Evolutionary conservation across 73 alveolate genomes (phyloP).

Genomic region (Uronychia binucleata): DNA sequence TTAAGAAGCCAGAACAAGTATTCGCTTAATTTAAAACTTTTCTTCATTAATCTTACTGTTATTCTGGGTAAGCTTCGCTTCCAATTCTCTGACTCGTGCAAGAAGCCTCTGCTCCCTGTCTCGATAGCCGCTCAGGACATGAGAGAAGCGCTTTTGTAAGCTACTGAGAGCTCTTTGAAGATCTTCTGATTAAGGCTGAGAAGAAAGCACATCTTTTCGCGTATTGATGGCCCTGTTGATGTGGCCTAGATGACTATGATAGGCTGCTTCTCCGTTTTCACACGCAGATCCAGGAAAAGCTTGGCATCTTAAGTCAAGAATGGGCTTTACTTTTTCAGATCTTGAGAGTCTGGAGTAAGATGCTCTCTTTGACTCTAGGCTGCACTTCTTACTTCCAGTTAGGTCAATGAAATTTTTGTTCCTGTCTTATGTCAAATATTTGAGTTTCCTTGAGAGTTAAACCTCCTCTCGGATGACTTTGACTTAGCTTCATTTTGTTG

Average conservation of each 20-base stretch:
- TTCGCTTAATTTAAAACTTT: neutral
- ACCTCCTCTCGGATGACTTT: neutral
- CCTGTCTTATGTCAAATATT: too few species aligned
- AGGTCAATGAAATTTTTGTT: neutral
- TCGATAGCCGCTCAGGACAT: neutral
- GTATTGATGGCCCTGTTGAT: neutral
- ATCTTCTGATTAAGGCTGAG: too few species aligned
- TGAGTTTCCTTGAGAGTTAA: neutral
- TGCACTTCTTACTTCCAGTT: too few species aligned
- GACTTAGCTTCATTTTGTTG: neutral
- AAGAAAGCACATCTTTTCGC: neutral
- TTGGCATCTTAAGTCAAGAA: neutral
- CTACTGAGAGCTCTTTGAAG: neutral
- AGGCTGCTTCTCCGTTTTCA: too few species aligned
- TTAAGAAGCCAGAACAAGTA: too few species aligned
- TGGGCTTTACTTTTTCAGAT: neutral
- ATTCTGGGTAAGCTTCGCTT: neutral
- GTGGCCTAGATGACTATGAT: neutral
- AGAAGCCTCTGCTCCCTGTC: neutral
- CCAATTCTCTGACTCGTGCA: neutral
- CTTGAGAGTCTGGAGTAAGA: too few species aligned
- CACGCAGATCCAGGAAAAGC: neutral
- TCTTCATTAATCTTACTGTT: too few species aligned
- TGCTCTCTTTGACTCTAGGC: too few species aligned
- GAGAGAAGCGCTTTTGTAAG: neutral